phyloP scores from a whole-genome alignment of 164 flowering plant species.

The Kingdonia uniflora region DNA sequence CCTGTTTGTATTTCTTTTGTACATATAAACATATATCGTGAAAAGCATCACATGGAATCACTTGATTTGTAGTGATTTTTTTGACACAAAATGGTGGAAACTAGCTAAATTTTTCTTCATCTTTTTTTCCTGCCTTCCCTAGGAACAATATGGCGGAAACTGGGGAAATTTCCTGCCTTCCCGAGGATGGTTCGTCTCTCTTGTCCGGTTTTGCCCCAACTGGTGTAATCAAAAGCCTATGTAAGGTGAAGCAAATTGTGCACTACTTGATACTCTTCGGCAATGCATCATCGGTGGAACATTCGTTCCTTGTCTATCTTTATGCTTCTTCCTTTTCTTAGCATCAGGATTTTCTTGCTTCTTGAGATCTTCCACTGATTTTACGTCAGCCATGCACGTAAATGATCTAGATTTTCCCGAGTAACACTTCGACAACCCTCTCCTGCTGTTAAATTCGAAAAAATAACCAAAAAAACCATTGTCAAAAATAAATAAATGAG shows the following conservation, averaged over 20 bases:
- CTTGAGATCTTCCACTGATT: slow-evolving; percentile 43
- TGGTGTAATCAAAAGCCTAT: slow-evolving; percentile 1
- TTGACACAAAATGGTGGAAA: no score
- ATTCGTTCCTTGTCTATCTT: neutral
- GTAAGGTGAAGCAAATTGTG: slow-evolving; percentile 3
- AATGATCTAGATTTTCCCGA: slow-evolving; percentile 54
- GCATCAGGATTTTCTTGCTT: slow-evolving; percentile 31
- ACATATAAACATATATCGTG: no score
- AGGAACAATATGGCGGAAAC: no score
- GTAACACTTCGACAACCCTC: slow-evolving; percentile 58
- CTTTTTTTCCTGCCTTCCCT: no score
- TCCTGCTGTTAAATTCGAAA: slow-evolving; percentile 21
- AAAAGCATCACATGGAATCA: no score
- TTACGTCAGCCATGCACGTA: slow-evolving; percentile 37
- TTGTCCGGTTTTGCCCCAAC: no score
- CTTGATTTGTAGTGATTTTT: no score
- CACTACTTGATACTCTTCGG: slow-evolving; percentile 3
- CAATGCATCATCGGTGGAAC: neutral
- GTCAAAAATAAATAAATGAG: neutral
- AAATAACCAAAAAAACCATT: neutral
- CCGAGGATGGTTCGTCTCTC: no score
- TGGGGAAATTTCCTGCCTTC: no score
- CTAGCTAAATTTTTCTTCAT: no score
- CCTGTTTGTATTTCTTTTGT: no score
- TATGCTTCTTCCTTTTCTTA: slow-evolving; percentile 31